phyloP scores from a whole-genome alignment of 441 rosid species.

The Erodium moschatum region DNA sequence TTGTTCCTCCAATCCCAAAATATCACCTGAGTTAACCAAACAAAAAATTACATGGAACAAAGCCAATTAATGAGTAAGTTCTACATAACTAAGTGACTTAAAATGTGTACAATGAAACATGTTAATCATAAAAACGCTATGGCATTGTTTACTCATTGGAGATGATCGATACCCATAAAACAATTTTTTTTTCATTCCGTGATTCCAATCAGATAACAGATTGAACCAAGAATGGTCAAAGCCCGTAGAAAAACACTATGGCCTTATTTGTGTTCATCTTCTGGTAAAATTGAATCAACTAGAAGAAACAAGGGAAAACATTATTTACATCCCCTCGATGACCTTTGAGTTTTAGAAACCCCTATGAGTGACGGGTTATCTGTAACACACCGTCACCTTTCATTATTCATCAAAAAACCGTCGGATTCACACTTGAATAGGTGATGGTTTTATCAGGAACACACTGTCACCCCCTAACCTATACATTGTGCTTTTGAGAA shows the following conservation, averaged over 20 bases:
- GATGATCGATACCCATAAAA: neutral
- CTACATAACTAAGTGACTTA: neutral
- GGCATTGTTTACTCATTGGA: neutral
- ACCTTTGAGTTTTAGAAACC: no score
- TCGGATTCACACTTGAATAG: no score
- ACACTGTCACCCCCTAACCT: no score
- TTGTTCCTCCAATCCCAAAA: conserved; percentile 94
- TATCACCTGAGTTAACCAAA: conserved; percentile 39
- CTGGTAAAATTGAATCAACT: neutral
- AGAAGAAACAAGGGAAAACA: neutral
- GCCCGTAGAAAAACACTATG: neutral
- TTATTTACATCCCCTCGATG: no score
- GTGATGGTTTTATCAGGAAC: no score
- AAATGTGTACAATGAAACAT: neutral
- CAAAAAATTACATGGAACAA: conserved; percentile 5
- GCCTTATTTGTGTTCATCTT: neutral
- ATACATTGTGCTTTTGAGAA: no score
- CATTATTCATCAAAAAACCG: no score
- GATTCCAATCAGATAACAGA: neutral
- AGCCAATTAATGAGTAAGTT: neutral
- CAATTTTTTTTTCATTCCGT: no score
- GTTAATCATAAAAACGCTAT: neutral
- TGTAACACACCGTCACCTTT: no score
- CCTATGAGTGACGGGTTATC: no score
- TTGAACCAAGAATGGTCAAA: neutral